phyloP scores from a whole-genome alignment of 164 flowering plant genomes.

The Litsea cubeba region DNA sequence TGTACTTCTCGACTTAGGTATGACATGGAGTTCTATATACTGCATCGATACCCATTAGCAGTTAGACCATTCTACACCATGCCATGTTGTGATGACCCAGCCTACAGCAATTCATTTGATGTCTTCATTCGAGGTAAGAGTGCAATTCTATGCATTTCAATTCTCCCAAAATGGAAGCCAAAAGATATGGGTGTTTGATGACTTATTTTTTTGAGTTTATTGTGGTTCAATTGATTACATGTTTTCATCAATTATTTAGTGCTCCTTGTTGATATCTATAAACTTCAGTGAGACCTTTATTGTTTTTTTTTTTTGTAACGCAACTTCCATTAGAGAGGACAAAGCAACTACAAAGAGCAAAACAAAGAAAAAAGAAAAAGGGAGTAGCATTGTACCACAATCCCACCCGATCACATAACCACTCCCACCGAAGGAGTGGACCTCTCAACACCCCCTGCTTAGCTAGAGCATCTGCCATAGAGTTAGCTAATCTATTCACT shows the following conservation, averaged over 20 bases:
- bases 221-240: neutral
- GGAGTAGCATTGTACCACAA: no score
- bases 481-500: no score
- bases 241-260: neutral
- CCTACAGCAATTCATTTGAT: slow-evolving; percentile 92
- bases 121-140: slow-evolving; percentile 85
- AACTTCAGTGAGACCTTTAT: no score
- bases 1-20: slow-evolving; percentile 40
- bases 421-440: no score
- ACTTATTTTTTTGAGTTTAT: neutral
- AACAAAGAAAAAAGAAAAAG: no score
- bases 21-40: slow-evolving; percentile 90
- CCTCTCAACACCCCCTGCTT: no score
- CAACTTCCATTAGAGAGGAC: no score
- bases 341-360: no score
- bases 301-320: no score
- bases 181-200: neutral
- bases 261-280: neutral
- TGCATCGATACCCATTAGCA: slow-evolving; percentile 84
- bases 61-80: slow-evolving; percentile 94
- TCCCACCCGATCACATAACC: no score
- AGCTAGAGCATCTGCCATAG: no score
- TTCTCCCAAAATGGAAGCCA: neutral
- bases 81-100: slow-evolving; percentile 70
- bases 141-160: neutral